Percentiles rank a stretch among this genome's conserved stretches.
These are phyloP conservation scores for Pezicula radicicola DNA, from an alignment of 2,329 filamentous ascomycete species.

Conservation along the genomic window DNA sequence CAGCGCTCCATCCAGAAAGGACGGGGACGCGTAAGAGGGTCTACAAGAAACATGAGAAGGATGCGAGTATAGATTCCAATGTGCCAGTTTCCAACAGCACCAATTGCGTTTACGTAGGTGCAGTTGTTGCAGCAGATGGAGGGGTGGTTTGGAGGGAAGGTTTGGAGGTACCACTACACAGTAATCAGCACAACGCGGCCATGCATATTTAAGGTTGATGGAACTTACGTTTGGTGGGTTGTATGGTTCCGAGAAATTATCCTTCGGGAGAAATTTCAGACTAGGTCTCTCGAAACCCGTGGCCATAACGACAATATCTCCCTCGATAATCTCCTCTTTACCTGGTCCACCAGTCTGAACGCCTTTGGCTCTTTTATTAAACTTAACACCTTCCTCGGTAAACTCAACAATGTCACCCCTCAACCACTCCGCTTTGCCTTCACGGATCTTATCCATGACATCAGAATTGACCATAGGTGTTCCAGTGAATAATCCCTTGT, in stretches of 20 bases:
- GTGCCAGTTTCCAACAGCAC: conserved; percentile 82
- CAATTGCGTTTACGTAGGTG: conserved; percentile 78
- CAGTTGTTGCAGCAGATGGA: conserved; percentile 79
- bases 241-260: conserved; percentile 72
- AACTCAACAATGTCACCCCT: conserved; percentile 75
- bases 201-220: too few species aligned
- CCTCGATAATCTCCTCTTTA: conserved; percentile 60
- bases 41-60: conserved; percentile 80
- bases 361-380: conserved; percentile 69
- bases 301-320: conserved; percentile 78
- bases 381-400: conserved; percentile 58
- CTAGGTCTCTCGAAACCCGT: conserved; percentile 77
- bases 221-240: conserved; percentile 58
- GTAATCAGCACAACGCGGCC: too few species aligned
- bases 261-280: conserved; percentile 69
- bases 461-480: conserved; percentile 88
- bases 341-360: conserved; percentile 77
- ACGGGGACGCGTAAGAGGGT: conserved; percentile 70
- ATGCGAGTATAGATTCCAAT: conserved; percentile 88
- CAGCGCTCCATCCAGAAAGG: conserved; percentile 77
- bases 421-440: conserved; percentile 72
- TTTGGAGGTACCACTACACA: conserved; percentile 73
- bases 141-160: conserved; percentile 73
- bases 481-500: conserved; percentile 74
- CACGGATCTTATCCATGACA: conserved; percentile 71